Evolutionary conservation across 2,329 filamentous ascomycete genomes (phyloP).

Genomic region (Colletotrichum eremochloae): DNA sequence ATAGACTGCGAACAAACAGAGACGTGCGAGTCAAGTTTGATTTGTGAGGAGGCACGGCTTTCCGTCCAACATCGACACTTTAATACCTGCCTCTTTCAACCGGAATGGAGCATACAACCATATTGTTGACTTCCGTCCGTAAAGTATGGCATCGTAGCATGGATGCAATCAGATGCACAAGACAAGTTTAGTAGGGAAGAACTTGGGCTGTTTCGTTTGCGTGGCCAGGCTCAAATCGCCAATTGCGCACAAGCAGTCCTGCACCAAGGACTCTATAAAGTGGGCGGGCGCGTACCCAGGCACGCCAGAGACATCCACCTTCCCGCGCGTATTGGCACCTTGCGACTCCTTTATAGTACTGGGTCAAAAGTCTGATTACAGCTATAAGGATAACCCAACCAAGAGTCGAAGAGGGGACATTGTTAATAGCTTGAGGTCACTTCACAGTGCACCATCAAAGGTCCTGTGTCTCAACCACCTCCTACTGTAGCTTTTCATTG

Average conservation of each 20-base stretch:
- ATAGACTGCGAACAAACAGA: background rate
- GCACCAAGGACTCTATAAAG: background rate
- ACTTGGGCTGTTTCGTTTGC: conserved; percentile 35
- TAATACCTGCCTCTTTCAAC: conserved; percentile 2
- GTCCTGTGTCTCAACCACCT: too few relatives aligned
- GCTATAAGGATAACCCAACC: too few relatives aligned
- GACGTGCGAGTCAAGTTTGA: conserved; percentile 8
- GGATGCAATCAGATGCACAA: background rate
- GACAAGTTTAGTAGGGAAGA: background rate
- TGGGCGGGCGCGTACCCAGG: background rate
- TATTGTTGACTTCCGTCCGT: background rate
- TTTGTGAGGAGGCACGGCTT: background rate
- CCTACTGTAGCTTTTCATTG: too few relatives aligned
- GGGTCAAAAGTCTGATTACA: too few relatives aligned
- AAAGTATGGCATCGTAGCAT: background rate
- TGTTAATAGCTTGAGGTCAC: too few relatives aligned
- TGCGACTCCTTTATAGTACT: background rate
- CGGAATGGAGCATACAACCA: background rate
- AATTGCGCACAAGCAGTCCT: too few relatives aligned
- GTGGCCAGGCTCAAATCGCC: background rate
- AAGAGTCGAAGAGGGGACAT: too few relatives aligned
- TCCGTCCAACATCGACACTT: conserved; percentile 14
- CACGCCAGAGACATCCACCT: background rate
- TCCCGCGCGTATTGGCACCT: background rate
- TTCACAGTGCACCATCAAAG: too few relatives aligned